These are phyloP conservation scores for Chrysosporium queenslandicum DNA, from an alignment of 2,329 filamentous ascomycete species.

Conservation along the genomic window DNA sequence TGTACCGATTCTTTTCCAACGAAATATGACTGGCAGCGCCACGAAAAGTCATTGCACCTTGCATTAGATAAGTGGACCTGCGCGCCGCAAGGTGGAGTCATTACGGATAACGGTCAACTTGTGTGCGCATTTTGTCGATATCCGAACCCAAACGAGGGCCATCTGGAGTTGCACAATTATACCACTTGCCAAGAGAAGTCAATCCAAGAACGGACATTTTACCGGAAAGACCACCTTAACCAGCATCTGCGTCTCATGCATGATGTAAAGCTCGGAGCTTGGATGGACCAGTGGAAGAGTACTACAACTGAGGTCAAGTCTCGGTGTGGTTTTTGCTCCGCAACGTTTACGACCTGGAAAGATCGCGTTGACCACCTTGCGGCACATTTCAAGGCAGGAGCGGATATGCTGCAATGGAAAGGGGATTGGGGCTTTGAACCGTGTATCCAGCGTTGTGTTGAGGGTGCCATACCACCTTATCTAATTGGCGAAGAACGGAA, in stretches of 20 bases:
- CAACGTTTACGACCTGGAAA: constrained; percentile 37
- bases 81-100: constrained; percentile 47
- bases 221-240: constrained; percentile 52
- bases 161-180: constrained; percentile 52
- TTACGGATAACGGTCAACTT: constrained; percentile 40
- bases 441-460: constrained; percentile 28
- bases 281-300: constrained; percentile 52
- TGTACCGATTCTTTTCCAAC: constrained; percentile 48
- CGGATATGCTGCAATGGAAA: constrained; percentile 33
- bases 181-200: constrained; percentile 51
- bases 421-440: constrained; percentile 36
- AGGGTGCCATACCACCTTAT: constrained; percentile 31
- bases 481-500: constrained; percentile 29
- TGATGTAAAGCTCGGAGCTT: constrained; percentile 44
- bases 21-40: constrained; percentile 51
- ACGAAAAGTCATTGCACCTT: constrained; percentile 50
- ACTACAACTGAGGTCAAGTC: constrained; percentile 45
- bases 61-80: constrained; percentile 52
- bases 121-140: constrained; percentile 52
- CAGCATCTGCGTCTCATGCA: constrained; percentile 54
- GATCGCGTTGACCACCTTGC: constrained; percentile 36
- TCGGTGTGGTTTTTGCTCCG: constrained; percentile 37
- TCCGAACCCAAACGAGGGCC: constrained; percentile 44
- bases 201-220: constrained; percentile 50
- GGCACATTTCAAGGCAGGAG: constrained; percentile 32